Conservation (phyloP, 805 yeast genomes). For the Saturnispora kantuleensis region DNA sequence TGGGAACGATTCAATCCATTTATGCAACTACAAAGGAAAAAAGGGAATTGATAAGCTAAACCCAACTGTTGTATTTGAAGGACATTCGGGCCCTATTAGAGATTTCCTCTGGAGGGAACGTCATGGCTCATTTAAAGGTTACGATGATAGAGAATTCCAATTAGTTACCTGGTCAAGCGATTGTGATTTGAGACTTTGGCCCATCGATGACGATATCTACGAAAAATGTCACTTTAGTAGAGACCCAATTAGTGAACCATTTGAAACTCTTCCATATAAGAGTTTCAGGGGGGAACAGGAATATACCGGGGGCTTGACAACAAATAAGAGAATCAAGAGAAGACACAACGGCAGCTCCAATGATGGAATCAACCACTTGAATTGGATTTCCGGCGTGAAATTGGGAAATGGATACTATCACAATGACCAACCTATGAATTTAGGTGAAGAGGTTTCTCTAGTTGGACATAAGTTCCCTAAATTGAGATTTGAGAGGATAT, state of each 20-base stretch:
- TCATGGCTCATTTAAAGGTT: constrained; percentile 30
- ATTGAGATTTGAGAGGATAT: constrained; percentile 74
- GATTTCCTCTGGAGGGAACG: constrained; percentile 84
- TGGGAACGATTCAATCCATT: constrained; percentile 55
- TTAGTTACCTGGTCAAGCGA: constrained; percentile 92
- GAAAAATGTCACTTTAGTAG: constrained; percentile 33
- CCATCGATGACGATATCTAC: constrained; percentile 40
- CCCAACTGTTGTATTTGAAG: constrained; percentile 56
- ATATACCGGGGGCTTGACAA: constrained; percentile 7
- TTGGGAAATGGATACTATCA: constrained; percentile 46
- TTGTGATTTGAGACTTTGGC: constrained; percentile 78
- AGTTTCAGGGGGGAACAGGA: constrained; percentile 45
- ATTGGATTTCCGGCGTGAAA: constrained; percentile 91
- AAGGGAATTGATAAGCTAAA: constrained; percentile 31
- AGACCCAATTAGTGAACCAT: constrained; percentile 20
- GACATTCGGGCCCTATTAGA: constrained; percentile 76
- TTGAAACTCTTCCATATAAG: constrained; percentile 28
- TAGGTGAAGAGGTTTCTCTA: constrained; percentile 85
- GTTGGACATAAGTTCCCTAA: constrained; percentile 88
- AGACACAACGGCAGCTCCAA: constrained; percentile 18
- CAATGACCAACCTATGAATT: constrained; percentile 39
- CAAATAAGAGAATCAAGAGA: constrained; percentile 14
- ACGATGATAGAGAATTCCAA: constrained; percentile 77
- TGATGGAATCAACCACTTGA: constrained; percentile 52
- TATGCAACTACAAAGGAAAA: constrained; percentile 39